Percentiles rank a stretch among this genome's conserved stretches.
Evolutionary conservation across 2,329 filamentous ascomycete species (phyloP).

Genomic region (Scedosporium dehoogii): DNA sequence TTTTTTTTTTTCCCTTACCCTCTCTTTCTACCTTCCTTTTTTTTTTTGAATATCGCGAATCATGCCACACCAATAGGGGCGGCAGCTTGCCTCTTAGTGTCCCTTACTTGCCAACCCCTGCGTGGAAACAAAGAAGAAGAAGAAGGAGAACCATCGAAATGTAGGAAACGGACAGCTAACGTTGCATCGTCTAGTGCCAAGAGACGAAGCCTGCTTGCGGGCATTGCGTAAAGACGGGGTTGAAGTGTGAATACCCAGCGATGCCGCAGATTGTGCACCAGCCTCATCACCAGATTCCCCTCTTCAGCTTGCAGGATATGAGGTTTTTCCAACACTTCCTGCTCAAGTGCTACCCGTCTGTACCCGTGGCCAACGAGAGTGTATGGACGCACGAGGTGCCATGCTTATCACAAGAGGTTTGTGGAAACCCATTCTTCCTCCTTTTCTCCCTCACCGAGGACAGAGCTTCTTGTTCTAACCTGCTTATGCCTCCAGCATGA

Average conservation of each 20-base stretch:
- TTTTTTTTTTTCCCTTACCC: not conserved
- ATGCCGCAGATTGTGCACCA: conserved; percentile 38
- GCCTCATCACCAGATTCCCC: conserved; percentile 47
- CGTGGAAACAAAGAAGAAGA: too few species aligned
- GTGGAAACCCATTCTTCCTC: too few species aligned
- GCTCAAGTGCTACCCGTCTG: conserved; percentile 49
- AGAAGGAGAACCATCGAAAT: too few species aligned
- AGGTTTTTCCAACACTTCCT: conserved; percentile 60
- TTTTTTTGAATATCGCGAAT: too few species aligned
- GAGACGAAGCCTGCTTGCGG: conserved; percentile 54
- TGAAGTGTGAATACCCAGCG: conserved; percentile 54
- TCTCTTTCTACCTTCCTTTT: not conserved
- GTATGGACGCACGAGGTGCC: conserved; percentile 60
- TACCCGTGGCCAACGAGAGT: conserved; percentile 54
- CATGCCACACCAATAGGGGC: not conserved
- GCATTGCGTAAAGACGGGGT: conserved; percentile 51
- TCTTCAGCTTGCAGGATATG: conserved; percentile 56
- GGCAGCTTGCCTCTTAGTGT: too few species aligned
- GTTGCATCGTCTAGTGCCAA: conserved; percentile 39
- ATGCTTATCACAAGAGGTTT: conserved; percentile 54
- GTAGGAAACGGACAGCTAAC: too few species aligned
- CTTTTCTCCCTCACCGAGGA: too few species aligned
- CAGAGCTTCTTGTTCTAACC: conserved; percentile 7
- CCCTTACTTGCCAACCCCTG: too few species aligned
- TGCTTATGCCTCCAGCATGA: conserved; percentile 35